These are phyloP conservation scores for Globisporangium spinosum DNA, from an alignment of 352 stramenopile genomes.

Conservation along the genomic window DNA sequence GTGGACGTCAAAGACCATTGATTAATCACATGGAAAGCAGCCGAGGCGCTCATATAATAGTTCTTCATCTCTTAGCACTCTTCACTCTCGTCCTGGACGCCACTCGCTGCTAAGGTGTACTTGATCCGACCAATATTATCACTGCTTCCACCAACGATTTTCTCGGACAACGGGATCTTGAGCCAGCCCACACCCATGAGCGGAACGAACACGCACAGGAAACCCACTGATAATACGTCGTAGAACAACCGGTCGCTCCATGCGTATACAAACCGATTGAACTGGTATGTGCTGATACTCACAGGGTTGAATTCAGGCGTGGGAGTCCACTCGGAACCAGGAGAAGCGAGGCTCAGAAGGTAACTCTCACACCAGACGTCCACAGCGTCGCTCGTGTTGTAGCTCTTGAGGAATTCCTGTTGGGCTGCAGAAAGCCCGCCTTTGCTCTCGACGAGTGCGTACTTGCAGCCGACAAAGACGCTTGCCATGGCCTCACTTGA, in stretches of 20 bases:
- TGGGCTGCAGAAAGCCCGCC: conserved; percentile 5
- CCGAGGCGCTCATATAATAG: too few relatives aligned
- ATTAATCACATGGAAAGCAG: too few relatives aligned
- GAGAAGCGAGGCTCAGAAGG: background rate
- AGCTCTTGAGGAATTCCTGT: background rate
- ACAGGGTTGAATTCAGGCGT: background rate
- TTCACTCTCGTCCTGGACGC: background rate
- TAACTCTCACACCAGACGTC: conserved; percentile 5
- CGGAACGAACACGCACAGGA: background rate
- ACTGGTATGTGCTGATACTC: background rate
- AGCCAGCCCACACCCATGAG: background rate
- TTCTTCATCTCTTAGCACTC: background rate
- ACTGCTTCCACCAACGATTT: background rate
- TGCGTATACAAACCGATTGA: background rate
- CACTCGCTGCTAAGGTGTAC: background rate
- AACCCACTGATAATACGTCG: background rate
- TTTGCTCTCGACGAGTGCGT: conserved; percentile 5
- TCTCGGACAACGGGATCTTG: background rate
- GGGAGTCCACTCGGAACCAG: background rate
- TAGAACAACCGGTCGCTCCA: background rate
- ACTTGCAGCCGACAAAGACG: conserved; percentile 9
- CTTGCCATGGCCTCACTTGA: background rate
- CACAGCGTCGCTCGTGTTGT: conserved; percentile 12
- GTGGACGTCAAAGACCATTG: too few relatives aligned
- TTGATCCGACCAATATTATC: background rate